Evolutionary conservation across 2,329 filamentous ascomycete genomes (phyloP).

Genomic region (Zasmidium angulare): DNA sequence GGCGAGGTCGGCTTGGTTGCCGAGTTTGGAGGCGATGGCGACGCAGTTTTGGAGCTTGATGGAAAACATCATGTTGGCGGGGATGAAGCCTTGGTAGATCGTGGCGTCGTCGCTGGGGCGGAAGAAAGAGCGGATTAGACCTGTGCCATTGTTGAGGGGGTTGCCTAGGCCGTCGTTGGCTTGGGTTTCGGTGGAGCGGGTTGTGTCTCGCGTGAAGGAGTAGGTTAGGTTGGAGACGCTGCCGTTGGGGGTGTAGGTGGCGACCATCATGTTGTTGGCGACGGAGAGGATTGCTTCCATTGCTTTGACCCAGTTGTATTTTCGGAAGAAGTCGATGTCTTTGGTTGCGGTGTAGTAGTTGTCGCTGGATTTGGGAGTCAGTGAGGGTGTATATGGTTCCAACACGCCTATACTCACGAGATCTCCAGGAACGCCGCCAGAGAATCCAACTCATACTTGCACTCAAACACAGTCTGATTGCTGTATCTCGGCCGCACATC

Average conservation of each 20-base stretch:
- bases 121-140: conserved; percentile 51
- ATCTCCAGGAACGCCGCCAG: conserved; percentile 53
- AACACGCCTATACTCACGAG: conserved; percentile 27
- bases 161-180: conserved; percentile 56
- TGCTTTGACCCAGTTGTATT: conserved; percentile 49
- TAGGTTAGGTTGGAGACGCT: conserved; percentile 46
- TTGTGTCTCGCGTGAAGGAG: conserved; percentile 45
- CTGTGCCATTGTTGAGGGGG: conserved; percentile 49
- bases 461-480: conserved; percentile 50
- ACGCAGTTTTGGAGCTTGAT: conserved; percentile 58
- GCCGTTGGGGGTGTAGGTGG: conserved; percentile 50
- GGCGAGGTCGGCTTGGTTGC: conserved; percentile 50
- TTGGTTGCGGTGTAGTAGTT: conserved; percentile 52
- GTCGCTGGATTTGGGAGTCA: conserved; percentile 15
- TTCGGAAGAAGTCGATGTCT: conserved; percentile 50
- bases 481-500: conserved; percentile 45
- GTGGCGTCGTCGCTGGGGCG: conserved; percentile 52
- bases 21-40: conserved; percentile 54
- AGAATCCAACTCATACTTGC: conserved; percentile 56
- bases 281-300: conserved; percentile 47
- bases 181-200: conserved; percentile 48
- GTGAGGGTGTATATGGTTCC: neutral
- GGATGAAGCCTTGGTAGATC: conserved; percentile 52
- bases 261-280: conserved; percentile 47
- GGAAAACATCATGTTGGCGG: conserved; percentile 70